These are phyloP conservation scores for Davidsoniella eucalypti DNA, from an alignment of 2,329 filamentous ascomycete species.

Conservation along the genomic window DNA sequence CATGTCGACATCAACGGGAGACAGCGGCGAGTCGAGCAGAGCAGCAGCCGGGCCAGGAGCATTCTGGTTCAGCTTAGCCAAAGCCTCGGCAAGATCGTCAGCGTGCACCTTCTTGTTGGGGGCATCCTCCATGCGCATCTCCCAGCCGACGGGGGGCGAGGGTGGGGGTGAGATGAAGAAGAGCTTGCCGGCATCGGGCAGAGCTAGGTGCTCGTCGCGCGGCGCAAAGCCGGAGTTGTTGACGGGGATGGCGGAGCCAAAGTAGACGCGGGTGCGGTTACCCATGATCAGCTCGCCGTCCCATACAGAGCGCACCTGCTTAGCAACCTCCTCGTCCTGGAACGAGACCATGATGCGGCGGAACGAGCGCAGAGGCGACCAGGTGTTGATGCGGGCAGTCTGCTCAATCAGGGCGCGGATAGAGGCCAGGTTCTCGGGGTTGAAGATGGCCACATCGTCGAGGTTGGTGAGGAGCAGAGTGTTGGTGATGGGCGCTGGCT, in stretches of 20 bases:
- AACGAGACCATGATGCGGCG: constrained; percentile 69
- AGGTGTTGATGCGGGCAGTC: constrained; percentile 59
- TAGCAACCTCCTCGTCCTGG: constrained; percentile 50
- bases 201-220: constrained; percentile 41
- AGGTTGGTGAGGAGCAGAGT: constrained; percentile 76
- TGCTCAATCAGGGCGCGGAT: constrained; percentile 55
- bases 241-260: constrained; percentile 44
- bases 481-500: constrained; percentile 64
- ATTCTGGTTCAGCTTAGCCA: constrained; percentile 43
- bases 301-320: constrained; percentile 53
- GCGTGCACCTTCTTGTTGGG: constrained; percentile 55
- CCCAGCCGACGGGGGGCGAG: constrained; percentile 52
- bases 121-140: constrained; percentile 49
- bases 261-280: constrained; percentile 51
- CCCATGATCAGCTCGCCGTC: constrained; percentile 61
- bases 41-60: constrained; percentile 14
- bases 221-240: constrained; percentile 19
- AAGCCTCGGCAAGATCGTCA: constrained; percentile 49
- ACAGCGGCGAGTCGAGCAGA: constrained; percentile 21
- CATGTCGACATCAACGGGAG: constrained; percentile 23
- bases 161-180: constrained; percentile 60
- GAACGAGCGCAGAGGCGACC: constrained; percentile 69
- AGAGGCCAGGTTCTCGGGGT: constrained; percentile 53
- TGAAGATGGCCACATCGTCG: constrained; percentile 55
- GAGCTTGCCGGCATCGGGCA: constrained; percentile 52